These are phyloP conservation scores for Candida berthetii DNA, from an alignment of 805 yeast species.

Conservation along the genomic window DNA sequence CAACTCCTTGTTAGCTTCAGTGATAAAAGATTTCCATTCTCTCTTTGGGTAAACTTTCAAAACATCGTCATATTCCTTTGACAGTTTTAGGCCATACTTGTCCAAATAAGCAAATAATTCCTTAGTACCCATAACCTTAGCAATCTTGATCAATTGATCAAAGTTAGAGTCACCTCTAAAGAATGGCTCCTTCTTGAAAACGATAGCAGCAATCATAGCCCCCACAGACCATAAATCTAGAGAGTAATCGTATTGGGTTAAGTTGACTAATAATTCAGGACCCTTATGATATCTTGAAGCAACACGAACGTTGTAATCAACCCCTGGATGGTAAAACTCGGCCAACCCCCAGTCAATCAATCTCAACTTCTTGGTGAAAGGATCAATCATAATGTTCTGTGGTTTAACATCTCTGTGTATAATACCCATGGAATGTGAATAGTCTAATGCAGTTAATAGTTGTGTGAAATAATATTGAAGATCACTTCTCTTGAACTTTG, in stretches of 20 bases:
- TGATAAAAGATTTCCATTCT: slow-evolving; percentile 83
- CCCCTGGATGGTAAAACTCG: slow-evolving; percentile 86
- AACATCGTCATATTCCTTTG: slow-evolving; percentile 71
- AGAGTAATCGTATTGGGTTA: slow-evolving; percentile 85
- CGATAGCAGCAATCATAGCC: slow-evolving; percentile 85
- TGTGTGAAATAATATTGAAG: slow-evolving; percentile 80
- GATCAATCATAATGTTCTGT: slow-evolving; percentile 94
- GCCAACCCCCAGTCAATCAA: slow-evolving; percentile 96
- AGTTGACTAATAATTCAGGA: slow-evolving; percentile 83
- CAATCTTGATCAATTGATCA: slow-evolving; percentile 88
- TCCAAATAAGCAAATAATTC: slow-evolving; percentile 61
- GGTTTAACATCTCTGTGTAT: slow-evolving; percentile 97
- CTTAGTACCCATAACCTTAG: slow-evolving; percentile 82
- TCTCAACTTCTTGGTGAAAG: slow-evolving; percentile 57
- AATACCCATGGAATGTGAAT: slow-evolving; percentile 89
- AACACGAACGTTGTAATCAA: slow-evolving; percentile 87
- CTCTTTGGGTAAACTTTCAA: slow-evolving; percentile 66
- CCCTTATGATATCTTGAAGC: slow-evolving; percentile 93
- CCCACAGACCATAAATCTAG: slow-evolving; percentile 94
- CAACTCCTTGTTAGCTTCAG: slow-evolving; percentile 60
- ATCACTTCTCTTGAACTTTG: slow-evolving; percentile 69
- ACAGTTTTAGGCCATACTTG: slow-evolving; percentile 66
- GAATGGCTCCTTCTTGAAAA: slow-evolving; percentile 87
- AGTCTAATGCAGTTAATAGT: slow-evolving; percentile 78
- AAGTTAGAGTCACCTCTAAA: slow-evolving; percentile 88